Base-by-base conservation (phyloP, 805 yeast genomes). In the Kazachstania bromeliacearum region DNA sequence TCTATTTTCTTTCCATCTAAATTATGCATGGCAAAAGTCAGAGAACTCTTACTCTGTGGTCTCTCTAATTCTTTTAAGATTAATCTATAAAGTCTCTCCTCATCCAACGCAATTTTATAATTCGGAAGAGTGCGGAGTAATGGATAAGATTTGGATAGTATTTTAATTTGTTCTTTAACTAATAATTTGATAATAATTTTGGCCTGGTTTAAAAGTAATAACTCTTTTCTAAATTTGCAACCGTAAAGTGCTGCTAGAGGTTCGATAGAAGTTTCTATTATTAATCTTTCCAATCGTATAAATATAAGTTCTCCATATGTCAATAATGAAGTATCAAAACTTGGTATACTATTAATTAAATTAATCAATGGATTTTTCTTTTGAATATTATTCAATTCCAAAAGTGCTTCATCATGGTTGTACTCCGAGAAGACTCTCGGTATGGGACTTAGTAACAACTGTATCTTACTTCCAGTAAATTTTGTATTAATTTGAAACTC, bases 1-100 rank as follows among this genome's bases (percentile, higher is more conserved):
- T 72, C 75, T 13, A 83, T 68, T 50, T 83, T 88, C 0, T 85
- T 76, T 7, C 55, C 57, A 33, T 63, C 65, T 37, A 69, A 48
- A 12, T 25, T 27, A 10, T 42, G 41, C 30, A 41, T 28, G 9
- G 40, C 39, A 7, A 30, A 21, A 6, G 21, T 51, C 57, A 43
- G 60, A 53, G 31, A 65, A 49, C 13, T 75, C 61, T 46, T 79
- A 82, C 74, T 78, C 17, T 60, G 46, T 0, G 69, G 62, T 17
- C 40, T 40, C 26, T 45, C 31, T 20, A 68, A 40, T 7, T 64
- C 52, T 2, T 58, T 45, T 4, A 51, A 27, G 3, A 68, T 62
- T 1, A 64, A 42, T 7, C 55, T 57, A 7, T 48, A 32, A 34
- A 73, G 43, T 38, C 71, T 54, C 5, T 59, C 55, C 2, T 39